Evolutionary conservation across 2,329 filamentous ascomycete species (phyloP).

Genomic region (Ophiostoma pallidulum): DNA sequence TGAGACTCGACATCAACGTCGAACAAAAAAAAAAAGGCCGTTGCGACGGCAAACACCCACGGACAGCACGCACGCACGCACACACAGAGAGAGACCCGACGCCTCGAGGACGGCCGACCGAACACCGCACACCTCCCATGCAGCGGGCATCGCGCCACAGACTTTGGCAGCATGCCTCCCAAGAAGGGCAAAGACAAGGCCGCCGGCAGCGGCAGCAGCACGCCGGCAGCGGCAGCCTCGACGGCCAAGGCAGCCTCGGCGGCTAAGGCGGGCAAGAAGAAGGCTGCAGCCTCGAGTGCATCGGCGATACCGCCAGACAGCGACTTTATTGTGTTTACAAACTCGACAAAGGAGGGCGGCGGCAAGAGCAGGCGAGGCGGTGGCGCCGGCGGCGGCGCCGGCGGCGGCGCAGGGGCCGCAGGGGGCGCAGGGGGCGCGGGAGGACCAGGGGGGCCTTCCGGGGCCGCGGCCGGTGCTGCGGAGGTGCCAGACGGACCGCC

Average conservation of each 20-base stretch:
- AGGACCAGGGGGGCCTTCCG: constrained; percentile 19
- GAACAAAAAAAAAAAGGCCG: too few relatives aligned
- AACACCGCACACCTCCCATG: neutral
- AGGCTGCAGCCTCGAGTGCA: neutral
- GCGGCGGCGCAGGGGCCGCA: neutral
- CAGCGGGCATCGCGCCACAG: neutral
- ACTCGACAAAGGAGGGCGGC: constrained; percentile 42
- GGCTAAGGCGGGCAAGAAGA: constrained; percentile 11
- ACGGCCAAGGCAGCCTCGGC: neutral
- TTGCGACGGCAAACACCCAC: too few relatives aligned
- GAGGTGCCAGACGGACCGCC: constrained; percentile 31
- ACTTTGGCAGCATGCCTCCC: constrained; percentile 12
- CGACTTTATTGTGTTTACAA: constrained; percentile 48
- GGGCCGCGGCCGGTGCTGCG: neutral
- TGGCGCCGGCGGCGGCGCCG: neutral
- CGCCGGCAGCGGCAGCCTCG: constrained; percentile 3
- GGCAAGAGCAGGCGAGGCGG: constrained; percentile 29
- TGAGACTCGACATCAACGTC: too few relatives aligned
- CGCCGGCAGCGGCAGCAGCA: constrained; percentile 9
- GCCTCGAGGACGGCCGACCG: too few relatives aligned
- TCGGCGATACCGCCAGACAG: constrained; percentile 32
- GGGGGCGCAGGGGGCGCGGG: neutral
- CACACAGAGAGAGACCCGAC: too few relatives aligned
- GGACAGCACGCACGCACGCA: too few relatives aligned
- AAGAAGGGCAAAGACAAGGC: constrained; percentile 12